Conservation (phyloP, 768 basidiomycete genomes). For the Collybia sordida region DNA sequence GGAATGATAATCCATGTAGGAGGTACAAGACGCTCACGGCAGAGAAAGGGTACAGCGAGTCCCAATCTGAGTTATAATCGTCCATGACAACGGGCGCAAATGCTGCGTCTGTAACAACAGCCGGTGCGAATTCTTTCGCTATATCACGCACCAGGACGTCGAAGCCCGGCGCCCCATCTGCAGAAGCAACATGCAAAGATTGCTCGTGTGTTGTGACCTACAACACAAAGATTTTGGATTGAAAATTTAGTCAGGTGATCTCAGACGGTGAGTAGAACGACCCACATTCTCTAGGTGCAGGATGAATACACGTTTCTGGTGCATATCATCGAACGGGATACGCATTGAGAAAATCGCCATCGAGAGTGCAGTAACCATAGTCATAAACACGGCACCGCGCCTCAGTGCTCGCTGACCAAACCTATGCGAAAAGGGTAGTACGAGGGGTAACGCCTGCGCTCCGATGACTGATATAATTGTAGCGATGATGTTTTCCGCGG, state of each 20-base stretch:
- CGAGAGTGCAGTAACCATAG: conserved; percentile 42
- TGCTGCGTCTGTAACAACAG: conserved; percentile 29
- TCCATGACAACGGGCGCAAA: conserved; percentile 59
- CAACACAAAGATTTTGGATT: too few relatives aligned
- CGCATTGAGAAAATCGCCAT: conserved; percentile 63
- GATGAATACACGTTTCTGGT: conserved; percentile 86
- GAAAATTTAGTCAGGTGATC: too few relatives aligned
- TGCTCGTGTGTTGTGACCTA: conserved; percentile 74
- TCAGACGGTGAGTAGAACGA: neutral
- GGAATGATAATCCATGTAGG: neutral
- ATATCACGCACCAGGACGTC: conserved; percentile 60
- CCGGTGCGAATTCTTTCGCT: conserved; percentile 55
- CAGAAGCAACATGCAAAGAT: conserved; percentile 76
- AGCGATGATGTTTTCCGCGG: conserved; percentile 87
- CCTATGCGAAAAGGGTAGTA: conserved; percentile 73
- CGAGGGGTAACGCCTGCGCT: conserved; percentile 57
- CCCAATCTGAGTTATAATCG: conserved; percentile 87
- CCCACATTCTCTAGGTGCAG: conserved; percentile 85
- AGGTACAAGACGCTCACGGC: conserved; percentile 41
- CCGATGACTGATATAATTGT: conserved; percentile 63
- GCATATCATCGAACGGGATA: conserved; percentile 75
- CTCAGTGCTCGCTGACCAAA: conserved; percentile 44
- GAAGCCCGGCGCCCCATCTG: conserved; percentile 83
- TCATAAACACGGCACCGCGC: conserved; percentile 42
- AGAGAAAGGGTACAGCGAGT: conserved; percentile 79